Conservation (phyloP, 2,329 filamentous ascomycete genomes). For the Botryotinia calthae region DNA sequence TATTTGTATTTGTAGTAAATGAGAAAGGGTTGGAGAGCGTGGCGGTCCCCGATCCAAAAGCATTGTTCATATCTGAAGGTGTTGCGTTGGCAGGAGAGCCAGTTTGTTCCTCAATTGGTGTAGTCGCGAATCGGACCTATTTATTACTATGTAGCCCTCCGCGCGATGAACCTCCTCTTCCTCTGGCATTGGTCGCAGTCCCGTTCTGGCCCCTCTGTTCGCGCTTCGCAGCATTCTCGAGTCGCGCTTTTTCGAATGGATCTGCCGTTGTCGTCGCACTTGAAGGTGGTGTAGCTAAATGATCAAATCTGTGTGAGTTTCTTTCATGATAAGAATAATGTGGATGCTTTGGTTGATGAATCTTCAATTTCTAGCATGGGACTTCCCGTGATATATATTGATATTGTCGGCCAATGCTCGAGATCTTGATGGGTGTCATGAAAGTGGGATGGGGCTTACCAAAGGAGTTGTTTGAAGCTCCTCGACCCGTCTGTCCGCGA, state of each 20-base stretch:
- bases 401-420: conserved; percentile 23
- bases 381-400: conserved; percentile 24
- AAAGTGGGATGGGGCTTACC: conserved; percentile 32
- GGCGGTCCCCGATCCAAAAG: background rate
- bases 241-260: conserved; percentile 36
- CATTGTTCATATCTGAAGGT: conserved; percentile 15
- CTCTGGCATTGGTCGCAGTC: conserved; percentile 27
- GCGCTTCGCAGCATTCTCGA: conserved; percentile 39
- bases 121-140: conserved; percentile 32
- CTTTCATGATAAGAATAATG: background rate
- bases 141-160: conserved; percentile 29
- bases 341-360: conserved; percentile 25
- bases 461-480: conserved; percentile 37
- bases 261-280: conserved; percentile 24
- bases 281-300: conserved; percentile 22
- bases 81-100: background rate
- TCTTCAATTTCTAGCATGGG: conserved; percentile 20
- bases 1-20: conserved; percentile 2
- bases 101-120: conserved; percentile 12
- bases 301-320: conserved; percentile 22
- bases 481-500: conserved; percentile 36
- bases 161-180: conserved; percentile 29
- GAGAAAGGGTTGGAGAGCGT: conserved; percentile 26
- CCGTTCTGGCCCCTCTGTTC: conserved; percentile 31
- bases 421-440: conserved; percentile 21